Evolutionary conservation across 768 basidiomycete species (phyloP), one percentile per base, ranked within the genome.

Genomic region (Termitomyces sp.): DNA sequence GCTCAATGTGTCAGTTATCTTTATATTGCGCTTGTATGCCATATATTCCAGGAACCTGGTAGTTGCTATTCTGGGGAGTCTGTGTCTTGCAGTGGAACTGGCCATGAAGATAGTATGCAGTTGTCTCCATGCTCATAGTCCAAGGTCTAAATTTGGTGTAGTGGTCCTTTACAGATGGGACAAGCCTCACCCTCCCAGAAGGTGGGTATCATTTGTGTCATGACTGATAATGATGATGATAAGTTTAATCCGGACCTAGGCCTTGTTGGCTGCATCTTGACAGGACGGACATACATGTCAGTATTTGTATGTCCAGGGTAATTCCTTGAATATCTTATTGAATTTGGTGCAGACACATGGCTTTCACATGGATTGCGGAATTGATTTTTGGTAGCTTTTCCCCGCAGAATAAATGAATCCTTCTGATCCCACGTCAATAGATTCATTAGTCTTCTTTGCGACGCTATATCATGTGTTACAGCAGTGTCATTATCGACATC

Each of bases 131-230:
- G 19, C 11, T 16, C 16, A 5, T 16, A 16, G 3, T 14, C 35
- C 25, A 21, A n/a, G 6, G n/a, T n/a, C 35, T 32, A 21, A n/a
- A 4, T 23, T 40, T 35, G n/a, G 27, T 23, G 3, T 32, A 75
- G 73, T 75, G 71, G 71, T 68, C 72, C 21, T 73, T 75, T 40
- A 72, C 69, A 0, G 70, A 70, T 63, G 73, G 72, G 12, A 69
- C 65, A 10, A 66, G 64, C 32, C 57, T 75, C 14, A 45, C 57
- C n/a, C 59, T 75, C 6, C 73, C 73, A 14, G 55, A 62, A 44
- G 70, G 73, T 73, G 38, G 35, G 35, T n/a, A n/a, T n/a, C n/a
- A n/a, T 7, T 4, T 29, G 3, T 29, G 7, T 7, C 29, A 29
- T 29, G 29, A 29, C n/a, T n/a, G n/a, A 29, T 29, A 3, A 29